phyloP scores from a whole-genome alignment of 2,329 filamentous ascomycete genomes.

The Ceratocystis eucalypticola region DNA sequence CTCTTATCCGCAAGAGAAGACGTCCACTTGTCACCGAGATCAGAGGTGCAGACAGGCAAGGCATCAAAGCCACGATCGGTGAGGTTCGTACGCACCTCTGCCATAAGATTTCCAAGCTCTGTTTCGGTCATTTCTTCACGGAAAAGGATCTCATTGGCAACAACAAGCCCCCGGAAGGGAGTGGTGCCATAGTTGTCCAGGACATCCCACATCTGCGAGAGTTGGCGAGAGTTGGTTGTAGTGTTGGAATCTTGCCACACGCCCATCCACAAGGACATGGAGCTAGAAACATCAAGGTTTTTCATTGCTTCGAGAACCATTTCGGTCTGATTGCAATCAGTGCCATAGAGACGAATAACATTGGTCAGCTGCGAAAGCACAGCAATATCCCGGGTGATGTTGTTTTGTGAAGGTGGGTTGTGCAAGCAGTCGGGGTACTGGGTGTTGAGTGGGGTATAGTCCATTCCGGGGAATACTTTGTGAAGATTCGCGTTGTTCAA shows the following conservation, averaged over 20 bases:
- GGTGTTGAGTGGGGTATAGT: slow-evolving; percentile 84
- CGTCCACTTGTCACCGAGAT: slow-evolving; percentile 82
- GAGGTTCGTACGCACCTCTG: slow-evolving; percentile 58
- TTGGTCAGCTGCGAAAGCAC: slow-evolving; percentile 84
- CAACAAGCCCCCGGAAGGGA: slow-evolving; percentile 70
- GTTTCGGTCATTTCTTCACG: slow-evolving; percentile 58
- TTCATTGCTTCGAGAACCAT: slow-evolving; percentile 79
- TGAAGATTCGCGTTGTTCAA: slow-evolving; percentile 71
- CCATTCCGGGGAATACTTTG: slow-evolving; percentile 89
- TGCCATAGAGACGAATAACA: slow-evolving; percentile 78
- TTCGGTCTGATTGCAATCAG: slow-evolving; percentile 93
- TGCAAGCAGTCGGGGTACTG: slow-evolving; percentile 75
- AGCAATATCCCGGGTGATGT: slow-evolving; percentile 81
- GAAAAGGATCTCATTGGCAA: slow-evolving; percentile 68
- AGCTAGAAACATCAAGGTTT: slow-evolving; percentile 53
- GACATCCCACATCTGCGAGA: slow-evolving; percentile 72
- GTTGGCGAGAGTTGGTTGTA: slow-evolving; percentile 72
- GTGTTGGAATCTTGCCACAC: slow-evolving; percentile 80
- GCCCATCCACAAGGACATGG: slow-evolving; percentile 82
- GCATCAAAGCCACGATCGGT: slow-evolving; percentile 45
- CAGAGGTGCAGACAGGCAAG: slow-evolving; percentile 72
- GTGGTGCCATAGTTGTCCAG: slow-evolving; percentile 52
- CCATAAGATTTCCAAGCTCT: slow-evolving; percentile 50
- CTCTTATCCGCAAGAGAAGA: slow-evolving; percentile 51
- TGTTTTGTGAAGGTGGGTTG: slow-evolving; percentile 78